A percentile compares a stretch with the other conserved stretches of the same genome.
Evolutionary conservation across 164 flowering plant species (phyloP).

Genomic region (Magnolia officinalis): DNA sequence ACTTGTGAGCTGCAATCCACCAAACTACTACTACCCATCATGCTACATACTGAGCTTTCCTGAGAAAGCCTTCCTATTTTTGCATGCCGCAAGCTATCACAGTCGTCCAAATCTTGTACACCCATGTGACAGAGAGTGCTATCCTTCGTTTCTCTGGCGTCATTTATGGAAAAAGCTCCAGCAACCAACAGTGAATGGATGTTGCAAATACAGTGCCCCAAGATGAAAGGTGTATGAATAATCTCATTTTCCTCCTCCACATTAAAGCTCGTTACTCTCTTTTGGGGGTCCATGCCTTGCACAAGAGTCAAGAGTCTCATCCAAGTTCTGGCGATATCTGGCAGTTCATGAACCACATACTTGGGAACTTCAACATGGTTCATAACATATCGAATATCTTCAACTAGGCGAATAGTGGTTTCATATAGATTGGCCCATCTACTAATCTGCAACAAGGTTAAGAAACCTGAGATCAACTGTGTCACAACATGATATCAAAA

Average conservation of each 20-base stretch:
- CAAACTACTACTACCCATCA: constrained; percentile 35
- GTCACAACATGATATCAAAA: background rate
- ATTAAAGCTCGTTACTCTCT: constrained; percentile 71
- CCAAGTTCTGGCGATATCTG: constrained; percentile 61
- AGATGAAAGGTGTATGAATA: constrained; percentile 50
- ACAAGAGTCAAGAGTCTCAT: constrained; percentile 63
- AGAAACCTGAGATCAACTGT: background rate
- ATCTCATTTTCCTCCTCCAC: constrained; percentile 81
- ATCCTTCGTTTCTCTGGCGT: constrained; percentile 28
- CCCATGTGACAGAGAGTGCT: constrained; percentile 1
- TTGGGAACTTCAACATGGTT: constrained; percentile 66
- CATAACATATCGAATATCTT: constrained; percentile 78
- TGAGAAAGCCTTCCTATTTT: constrained; percentile 78
- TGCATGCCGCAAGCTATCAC: constrained; percentile 52
- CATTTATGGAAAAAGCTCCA: constrained; percentile 55
- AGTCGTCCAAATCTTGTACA: constrained; percentile 36
- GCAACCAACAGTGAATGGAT: constrained; percentile 64
- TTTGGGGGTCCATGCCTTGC: constrained; percentile 89
- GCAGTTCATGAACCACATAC: constrained; percentile 46
- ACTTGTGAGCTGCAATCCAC: constrained; percentile 22
- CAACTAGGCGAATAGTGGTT: constrained; percentile 59
- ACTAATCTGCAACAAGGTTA: constrained; percentile 44
- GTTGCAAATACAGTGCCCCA: constrained; percentile 55
- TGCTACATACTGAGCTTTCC: constrained; percentile 63
- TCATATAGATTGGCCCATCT: constrained; percentile 57